Evolutionary conservation across 176 grass and related monocot genomes (phyloP).

Genomic region (Oryza rufipogon): DNA sequence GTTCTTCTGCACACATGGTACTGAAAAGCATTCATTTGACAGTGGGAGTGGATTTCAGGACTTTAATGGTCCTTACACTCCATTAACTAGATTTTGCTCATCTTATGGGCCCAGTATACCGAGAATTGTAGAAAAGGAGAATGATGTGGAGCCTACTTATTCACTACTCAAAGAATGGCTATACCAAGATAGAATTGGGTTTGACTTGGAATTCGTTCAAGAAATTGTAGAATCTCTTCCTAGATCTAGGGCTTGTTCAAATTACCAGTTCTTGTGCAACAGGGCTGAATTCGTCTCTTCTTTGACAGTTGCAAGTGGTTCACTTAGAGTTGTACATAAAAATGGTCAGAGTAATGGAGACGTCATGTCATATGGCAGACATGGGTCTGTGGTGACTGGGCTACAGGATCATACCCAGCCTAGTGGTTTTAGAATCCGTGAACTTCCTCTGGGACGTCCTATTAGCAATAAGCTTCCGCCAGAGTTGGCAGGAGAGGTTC

Average conservation of each 20-base stretch:
- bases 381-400: constrained; percentile 44
- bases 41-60: constrained; percentile 48
- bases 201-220: constrained; percentile 90
- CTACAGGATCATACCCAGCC: constrained; percentile 49
- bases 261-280: constrained; percentile 74
- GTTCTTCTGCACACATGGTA: constrained; percentile 64
- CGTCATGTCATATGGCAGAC: constrained; percentile 44
- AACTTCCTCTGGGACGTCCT: constrained; percentile 68
- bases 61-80: constrained; percentile 39
- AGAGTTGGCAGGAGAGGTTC: constrained; percentile 80
- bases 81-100: constrained; percentile 75
- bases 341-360: constrained; percentile 52
- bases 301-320: constrained; percentile 78
- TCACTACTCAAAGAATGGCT: constrained; percentile 79
- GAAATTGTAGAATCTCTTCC: constrained; percentile 96
- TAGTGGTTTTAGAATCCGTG: constrained; percentile 39
- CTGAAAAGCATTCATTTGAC: constrained; percentile 43
- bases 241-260: constrained; percentile 61
- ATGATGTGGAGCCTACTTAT: constrained; percentile 68
- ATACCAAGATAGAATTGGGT: constrained; percentile 77
- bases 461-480: constrained; percentile 76
- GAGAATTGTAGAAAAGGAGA: constrained; percentile 57
- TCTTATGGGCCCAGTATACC: constrained; percentile 54
- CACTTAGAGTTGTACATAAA: constrained; percentile 55
- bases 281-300: constrained; percentile 64